Evolutionary conservation across 805 yeast species (phyloP), one percentile per base, ranked within the genome.

Genomic region (Ogataea pignaliae): DNA sequence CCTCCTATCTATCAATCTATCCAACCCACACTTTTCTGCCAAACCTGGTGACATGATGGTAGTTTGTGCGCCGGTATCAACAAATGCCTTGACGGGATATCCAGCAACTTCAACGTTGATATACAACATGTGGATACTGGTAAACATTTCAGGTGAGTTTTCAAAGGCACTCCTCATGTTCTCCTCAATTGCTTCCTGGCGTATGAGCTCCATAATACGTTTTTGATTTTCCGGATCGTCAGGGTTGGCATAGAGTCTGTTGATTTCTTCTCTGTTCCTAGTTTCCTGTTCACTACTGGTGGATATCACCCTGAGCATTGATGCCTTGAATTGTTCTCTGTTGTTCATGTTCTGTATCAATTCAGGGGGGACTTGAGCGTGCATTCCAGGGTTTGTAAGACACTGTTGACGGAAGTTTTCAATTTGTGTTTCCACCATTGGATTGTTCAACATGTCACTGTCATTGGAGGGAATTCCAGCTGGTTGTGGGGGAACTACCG

Each of bases 11-110:
- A 93, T 79, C 44, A 89, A 67, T 51, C 84, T 79, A 21, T 79
- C 66, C 21, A 93, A 66, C 2, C 85, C 85, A 46, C 90, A 78
- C 39, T 71, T 68, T 48, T 84, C 85, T 0, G 96, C 96, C 50
- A 90, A 70, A 35, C 71, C 68, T 1, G 95, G 85, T 29, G 89
- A 81, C 57, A 93, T 79, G 34, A 93, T 83, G 0, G 99, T 89
- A 28, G 79, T 71, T 63, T 89, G 97, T 0, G 99, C 98, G 2
- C 99, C 99, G 0, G 97, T 81, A 61, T 93, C 99, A 5, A 93
- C 95, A 69, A 93, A 88, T 0, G 98, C 98, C 60, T 87, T 87
- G 3, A 89, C 84, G 17, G 83, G 81, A 37, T 74, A 71, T 1
- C 93, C 91, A 56, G 93, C 90, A 32, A 91, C 83, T 52, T 79